phyloP scores from a whole-genome alignment of 2,329 filamentous ascomycete genomes.

The Thermoascus crustaceus region DNA sequence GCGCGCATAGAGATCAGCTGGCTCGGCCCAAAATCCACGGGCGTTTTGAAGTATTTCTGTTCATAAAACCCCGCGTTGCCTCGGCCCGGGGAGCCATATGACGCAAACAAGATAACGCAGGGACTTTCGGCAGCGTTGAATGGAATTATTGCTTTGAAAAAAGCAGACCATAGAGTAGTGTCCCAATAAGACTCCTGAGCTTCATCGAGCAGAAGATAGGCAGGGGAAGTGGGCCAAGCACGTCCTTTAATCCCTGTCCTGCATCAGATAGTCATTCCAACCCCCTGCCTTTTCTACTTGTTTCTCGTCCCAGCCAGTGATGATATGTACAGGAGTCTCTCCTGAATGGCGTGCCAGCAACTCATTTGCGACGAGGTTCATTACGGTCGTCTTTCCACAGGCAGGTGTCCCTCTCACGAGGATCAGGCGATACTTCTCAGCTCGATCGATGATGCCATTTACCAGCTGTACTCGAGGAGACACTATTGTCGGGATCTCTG shows the following conservation, averaged over 20 bases:
- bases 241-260: conserved; percentile 7
- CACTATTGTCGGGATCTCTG: no score
- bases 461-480: no score
- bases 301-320: conserved; percentile 5
- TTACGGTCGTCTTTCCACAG: conserved; percentile 10
- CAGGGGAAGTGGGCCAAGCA: conserved; percentile 3
- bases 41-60: conserved; percentile 13
- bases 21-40: neutral
- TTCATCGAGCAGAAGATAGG: conserved; percentile 11
- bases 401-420: conserved; percentile 7
- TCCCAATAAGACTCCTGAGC: conserved; percentile 10
- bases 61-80: neutral
- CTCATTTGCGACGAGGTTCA: conserved; percentile 9
- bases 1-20: neutral
- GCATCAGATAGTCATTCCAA: conserved; percentile 7
- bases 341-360: conserved; percentile 4
- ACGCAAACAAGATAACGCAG: conserved; percentile 9
- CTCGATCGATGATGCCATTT: no score
- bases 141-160: conserved; percentile 8
- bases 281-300: no score
- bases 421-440: conserved; percentile 3
- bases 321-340: conserved; percentile 6
- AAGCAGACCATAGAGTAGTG: conserved; percentile 4
- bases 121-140: neutral
- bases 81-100: conserved; percentile 7